Percentiles rank a stretch among this genome's conserved stretches.
These are phyloP conservation scores for Rhododendron ferrugineum DNA, from an alignment of 148 eudicot species.

Conservation along the genomic window DNA sequence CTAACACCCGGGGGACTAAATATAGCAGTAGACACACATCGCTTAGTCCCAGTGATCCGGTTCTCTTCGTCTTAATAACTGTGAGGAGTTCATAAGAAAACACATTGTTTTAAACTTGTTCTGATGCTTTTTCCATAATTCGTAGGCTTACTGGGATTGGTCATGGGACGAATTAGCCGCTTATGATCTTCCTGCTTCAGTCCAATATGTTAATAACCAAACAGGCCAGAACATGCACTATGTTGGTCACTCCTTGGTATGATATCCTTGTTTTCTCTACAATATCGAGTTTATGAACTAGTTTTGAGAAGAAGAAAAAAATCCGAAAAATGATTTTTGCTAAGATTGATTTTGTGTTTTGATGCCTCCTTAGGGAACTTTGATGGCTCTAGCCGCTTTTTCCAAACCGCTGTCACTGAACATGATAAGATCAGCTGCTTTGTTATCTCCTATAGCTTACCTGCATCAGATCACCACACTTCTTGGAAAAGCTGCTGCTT, in stretches of 20 bases:
- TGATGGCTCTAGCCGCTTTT: conserved; percentile 44
- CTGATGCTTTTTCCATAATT: neutral
- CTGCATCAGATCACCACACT: conserved; percentile 30
- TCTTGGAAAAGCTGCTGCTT: conserved; percentile 32
- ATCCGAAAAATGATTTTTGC: neutral
- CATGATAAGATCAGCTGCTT: conserved; percentile 44
- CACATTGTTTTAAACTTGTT: neutral
- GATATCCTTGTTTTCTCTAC: neutral
- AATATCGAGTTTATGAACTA: neutral
- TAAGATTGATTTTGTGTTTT: neutral
- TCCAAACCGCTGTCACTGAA: conserved; percentile 22
- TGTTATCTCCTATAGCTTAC: conserved; percentile 47
- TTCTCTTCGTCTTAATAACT: neutral
- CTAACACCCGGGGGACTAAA: conserved; percentile 30
- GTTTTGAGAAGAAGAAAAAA: neutral
- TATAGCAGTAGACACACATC: conserved; percentile 48
- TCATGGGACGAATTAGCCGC: conserved; percentile 70
- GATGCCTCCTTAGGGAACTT: conserved; percentile 33
- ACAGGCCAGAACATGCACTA: conserved; percentile 48
- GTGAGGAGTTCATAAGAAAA: neutral
- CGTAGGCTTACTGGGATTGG: conserved; percentile 74
- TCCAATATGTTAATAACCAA: conserved; percentile 39
- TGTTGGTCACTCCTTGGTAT: conserved; percentile 67
- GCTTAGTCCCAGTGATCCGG: conserved; percentile 32
- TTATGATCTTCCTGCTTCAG: conserved; percentile 51